Evolutionary conservation across 148 eudicot genomes (phyloP), one percentile per base, ranked within the genome.

Genomic region (Pouteria glomerata): DNA sequence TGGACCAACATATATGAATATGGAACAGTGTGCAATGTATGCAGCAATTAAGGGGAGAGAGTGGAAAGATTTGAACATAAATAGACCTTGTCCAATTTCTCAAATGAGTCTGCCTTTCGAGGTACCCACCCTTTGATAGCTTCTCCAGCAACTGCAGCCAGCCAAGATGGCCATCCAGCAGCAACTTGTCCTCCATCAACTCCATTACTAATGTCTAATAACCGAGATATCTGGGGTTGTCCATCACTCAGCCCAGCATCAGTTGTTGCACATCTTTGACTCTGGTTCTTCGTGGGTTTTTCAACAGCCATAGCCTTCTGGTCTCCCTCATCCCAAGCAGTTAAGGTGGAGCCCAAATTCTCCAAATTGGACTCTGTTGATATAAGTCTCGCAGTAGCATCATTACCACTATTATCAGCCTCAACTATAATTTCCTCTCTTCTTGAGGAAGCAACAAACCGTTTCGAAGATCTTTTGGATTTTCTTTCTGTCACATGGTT

Each of bases 131-230:
- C 93, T 73, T 74, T 86, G 72, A 88, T 84, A 56, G 93, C 90
- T 79, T 88, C 93, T 59, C 90, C 93, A 62, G 93, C 93, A 63
- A 86, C 93, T n/a, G 86, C 76, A 69, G 82, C 82, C 56, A 88
- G 74, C 93, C 93, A 88, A 50, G 86, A 73, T 12, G 93, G 93
- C 93, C 93, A 88, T 29, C 90, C 92, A 51, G 89, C 87, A 69
- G 80, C 74, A 72, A 72, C 84, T 66, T 82, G 85, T 57, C 82
- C 77, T 57, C 78, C 85, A 72, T 82, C 85, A 73, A 79, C 81
- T 44, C 87, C 93, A 66, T 81, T 81, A 58, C 70, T 73, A 44
- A 67, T 56, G 53, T 76, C 77, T 4, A 80, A 83, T 29, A 77
- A 78, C 65, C 79, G 77, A 72, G 82, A 79, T 37, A 79, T 79